phyloP scores from a whole-genome alignment of 2,329 filamentous ascomycete genomes.

The Immersiporthe knoxdaviesiana region DNA sequence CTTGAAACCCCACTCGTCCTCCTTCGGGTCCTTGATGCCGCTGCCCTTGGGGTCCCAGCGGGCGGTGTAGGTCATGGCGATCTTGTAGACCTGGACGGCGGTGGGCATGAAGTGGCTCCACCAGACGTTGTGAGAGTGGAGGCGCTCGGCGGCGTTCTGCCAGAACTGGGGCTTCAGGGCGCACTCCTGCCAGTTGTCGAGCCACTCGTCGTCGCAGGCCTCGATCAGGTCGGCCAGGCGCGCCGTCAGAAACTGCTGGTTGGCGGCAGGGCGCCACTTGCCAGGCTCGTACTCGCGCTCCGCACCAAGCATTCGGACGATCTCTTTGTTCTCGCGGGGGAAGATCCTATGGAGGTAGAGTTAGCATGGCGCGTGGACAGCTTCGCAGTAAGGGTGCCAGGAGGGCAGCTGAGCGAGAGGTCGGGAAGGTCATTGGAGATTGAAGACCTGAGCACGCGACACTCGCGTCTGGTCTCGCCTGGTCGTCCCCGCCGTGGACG shows the following conservation, averaged over 20 bases:
- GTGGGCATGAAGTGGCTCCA: conserved; percentile 14
- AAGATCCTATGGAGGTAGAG: conserved; percentile 1
- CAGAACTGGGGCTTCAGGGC: conserved; percentile 19
- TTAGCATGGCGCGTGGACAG: neutral
- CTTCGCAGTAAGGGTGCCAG: neutral
- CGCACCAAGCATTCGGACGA: conserved; percentile 18
- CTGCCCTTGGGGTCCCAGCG: conserved; percentile 25
- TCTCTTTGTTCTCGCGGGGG: conserved; percentile 5
- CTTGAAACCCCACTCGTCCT: conserved; percentile 23
- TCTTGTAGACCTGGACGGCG: conserved; percentile 19
- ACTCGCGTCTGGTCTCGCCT: neutral
- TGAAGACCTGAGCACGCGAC: neutral
- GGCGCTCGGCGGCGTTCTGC: conserved; percentile 15
- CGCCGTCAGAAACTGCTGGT: conserved; percentile 12
- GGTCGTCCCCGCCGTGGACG: neutral
- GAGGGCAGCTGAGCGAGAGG: no score
- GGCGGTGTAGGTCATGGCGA: conserved; percentile 23
- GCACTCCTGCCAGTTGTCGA: conserved; percentile 25
- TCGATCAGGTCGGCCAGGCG: conserved; percentile 27
- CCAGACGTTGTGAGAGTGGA: conserved; percentile 1
- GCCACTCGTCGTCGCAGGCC: conserved; percentile 27
- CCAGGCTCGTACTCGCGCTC: neutral
- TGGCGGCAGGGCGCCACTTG: conserved; percentile 8
- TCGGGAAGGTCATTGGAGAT: neutral
- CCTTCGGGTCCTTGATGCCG: conserved; percentile 12